Conservation (phyloP, 805 yeast genomes). For the Saccharomycopsis amapae region DNA sequence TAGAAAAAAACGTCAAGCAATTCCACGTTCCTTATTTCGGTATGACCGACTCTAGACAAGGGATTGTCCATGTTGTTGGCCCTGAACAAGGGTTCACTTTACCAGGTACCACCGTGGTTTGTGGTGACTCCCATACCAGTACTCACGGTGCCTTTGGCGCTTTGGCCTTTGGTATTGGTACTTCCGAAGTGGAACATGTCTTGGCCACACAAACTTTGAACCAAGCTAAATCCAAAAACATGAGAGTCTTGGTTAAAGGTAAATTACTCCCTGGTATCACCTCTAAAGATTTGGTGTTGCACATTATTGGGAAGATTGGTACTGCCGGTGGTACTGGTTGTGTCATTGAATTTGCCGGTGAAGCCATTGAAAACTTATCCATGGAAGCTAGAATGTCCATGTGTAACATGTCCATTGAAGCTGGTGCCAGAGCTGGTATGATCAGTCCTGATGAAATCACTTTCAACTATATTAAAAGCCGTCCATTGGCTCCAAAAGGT, state of each 20-base stretch:
- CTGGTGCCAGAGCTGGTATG: constrained; percentile 99
- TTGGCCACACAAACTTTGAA: constrained; percentile 94
- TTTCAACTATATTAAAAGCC: constrained; percentile 80
- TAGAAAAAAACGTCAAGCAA: constrained; percentile 86
- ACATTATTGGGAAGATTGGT: constrained; percentile 93
- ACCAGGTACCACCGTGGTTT: constrained; percentile 97
- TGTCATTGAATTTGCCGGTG: constrained; percentile 95
- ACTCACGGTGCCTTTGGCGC: constrained; percentile 99
- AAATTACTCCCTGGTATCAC: constrained; percentile 83
- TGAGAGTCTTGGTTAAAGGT: constrained; percentile 84
- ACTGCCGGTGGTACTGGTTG: constrained; percentile 99
- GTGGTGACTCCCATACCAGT: constrained; percentile 98
- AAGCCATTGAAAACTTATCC: constrained; percentile 80
- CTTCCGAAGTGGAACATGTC: constrained; percentile 98
- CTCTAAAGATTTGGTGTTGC: constrained; percentile 90
- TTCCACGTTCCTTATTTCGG: constrained; percentile 91
- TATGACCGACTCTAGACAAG: constrained; percentile 91
- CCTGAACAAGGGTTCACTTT: constrained; percentile 98
- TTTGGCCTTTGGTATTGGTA: constrained; percentile 97
- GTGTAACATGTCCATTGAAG: constrained; percentile 99
- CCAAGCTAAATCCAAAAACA: constrained; percentile 92
- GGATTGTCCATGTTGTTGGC: constrained; percentile 97
- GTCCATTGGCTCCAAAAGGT: constrained; percentile 93
- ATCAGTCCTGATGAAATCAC: constrained; percentile 91
- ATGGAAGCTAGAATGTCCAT: constrained; percentile 99